Evolutionary conservation across 2,329 filamentous ascomycete genomes (phyloP).

Genomic region (Thelonectria blattea): DNA sequence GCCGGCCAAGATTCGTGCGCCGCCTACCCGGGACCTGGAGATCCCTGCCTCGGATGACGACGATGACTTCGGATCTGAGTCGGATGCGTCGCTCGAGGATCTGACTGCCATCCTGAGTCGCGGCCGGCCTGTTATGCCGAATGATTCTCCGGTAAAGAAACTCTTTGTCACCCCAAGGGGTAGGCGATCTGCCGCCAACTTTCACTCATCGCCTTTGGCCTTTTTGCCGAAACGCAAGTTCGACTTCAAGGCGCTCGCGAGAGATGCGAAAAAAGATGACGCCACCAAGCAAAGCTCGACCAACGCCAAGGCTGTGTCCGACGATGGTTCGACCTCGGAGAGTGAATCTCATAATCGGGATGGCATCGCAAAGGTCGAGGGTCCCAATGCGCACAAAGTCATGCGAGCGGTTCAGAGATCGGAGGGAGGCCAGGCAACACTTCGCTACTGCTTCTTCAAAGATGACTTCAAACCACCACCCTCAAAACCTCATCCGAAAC

Average conservation of each 20-base stretch:
- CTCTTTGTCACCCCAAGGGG: conserved; percentile 52
- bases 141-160: conserved; percentile 27
- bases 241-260: conserved; percentile 66
- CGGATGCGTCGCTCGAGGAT: conserved; percentile 64
- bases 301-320: conserved; percentile 46
- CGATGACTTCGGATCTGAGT: conserved; percentile 59
- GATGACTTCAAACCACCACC: conserved; percentile 39
- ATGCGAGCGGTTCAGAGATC: conserved; percentile 59
- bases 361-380: conserved; percentile 44
- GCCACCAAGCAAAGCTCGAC: conserved; percentile 62
- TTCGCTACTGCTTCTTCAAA: conserved; percentile 59
- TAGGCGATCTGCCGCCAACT: conserved; percentile 51
- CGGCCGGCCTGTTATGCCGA: conserved; percentile 30
- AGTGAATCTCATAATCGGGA: conserved; percentile 36
- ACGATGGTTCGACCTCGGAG: conserved; percentile 4
- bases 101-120: conserved; percentile 47
- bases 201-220: conserved; percentile 56
- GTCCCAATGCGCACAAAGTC: conserved; percentile 52
- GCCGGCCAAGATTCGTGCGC: conserved; percentile 29
- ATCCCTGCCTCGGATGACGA: conserved; percentile 77
- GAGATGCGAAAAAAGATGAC: conserved; percentile 63
- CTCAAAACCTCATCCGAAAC: conserved; percentile 38
- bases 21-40: conserved; percentile 57
- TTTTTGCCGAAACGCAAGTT: conserved; percentile 65
- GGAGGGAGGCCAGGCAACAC: conserved; percentile 44